These are phyloP conservation scores for Tulasnella calospora DNA, from an alignment of 768 basidiomycete genomes.

Conservation along the genomic window DNA sequence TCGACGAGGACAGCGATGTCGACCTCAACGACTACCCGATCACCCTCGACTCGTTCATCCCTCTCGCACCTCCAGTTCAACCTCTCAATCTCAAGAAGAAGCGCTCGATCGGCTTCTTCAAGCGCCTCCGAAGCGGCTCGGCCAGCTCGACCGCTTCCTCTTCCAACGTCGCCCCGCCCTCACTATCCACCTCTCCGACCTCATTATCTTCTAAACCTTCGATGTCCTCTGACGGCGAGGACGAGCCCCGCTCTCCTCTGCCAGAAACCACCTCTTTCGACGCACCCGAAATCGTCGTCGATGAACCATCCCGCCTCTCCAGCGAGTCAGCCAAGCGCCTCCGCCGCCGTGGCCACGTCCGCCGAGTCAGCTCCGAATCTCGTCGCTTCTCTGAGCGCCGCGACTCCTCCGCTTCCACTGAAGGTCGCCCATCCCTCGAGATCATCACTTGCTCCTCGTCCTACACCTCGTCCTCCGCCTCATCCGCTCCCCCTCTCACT, in stretches of 20 bases:
- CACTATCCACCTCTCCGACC: neutral
- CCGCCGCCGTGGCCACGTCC: slow-evolving; percentile 1
- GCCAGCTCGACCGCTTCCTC: neutral
- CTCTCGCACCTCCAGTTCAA: neutral
- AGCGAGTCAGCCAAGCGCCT: neutral
- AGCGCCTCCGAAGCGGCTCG: slow-evolving; percentile 1
- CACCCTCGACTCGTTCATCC: slow-evolving; percentile 2
- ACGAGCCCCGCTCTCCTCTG: neutral
- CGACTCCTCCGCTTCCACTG: neutral
- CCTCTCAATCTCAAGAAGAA: neutral
- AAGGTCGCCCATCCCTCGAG: slow-evolving; percentile 1
- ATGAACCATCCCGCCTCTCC: neutral
- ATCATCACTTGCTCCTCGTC: neutral
- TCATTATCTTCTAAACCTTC: neutral
- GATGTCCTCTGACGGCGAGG: neutral
- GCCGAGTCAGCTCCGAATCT: neutral
- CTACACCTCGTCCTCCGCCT: neutral
- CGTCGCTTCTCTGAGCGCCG: neutral
- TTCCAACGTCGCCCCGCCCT: neutral
- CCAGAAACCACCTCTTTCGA: neutral
- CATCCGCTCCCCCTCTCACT: neutral
- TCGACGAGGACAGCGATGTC: slow-evolving; percentile 5
- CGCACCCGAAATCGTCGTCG: neutral
- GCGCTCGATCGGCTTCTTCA: slow-evolving; percentile 1
- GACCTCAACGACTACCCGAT: neutral